phyloP scores from a whole-genome alignment of 306 rosid species.

The Mimosa pudica region DNA sequence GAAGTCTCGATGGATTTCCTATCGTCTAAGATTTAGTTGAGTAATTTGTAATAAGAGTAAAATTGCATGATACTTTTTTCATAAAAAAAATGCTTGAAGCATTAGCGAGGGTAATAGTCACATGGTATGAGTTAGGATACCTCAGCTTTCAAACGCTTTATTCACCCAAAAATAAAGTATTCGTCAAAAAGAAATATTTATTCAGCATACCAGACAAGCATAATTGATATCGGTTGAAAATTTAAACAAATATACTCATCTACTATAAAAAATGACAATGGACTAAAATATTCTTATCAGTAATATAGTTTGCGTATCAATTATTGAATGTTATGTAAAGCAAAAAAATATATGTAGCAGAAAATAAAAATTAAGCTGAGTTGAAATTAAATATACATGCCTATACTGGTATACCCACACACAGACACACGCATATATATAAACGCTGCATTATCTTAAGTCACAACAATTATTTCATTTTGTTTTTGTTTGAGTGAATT shows the following conservation, averaged over 20 bases:
- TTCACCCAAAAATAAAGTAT: not conserved
- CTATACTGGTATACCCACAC: no score
- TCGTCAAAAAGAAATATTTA: not conserved
- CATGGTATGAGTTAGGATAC: not conserved
- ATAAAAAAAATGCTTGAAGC: not conserved
- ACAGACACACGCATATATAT: no score
- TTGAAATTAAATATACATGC: no score
- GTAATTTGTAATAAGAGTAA: not conserved
- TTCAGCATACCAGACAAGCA: not conserved
- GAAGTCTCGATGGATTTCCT: not conserved
- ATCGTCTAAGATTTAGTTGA: not conserved
- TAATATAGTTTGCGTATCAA: no score
- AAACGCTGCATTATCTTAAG: not conserved
- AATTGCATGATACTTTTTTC: not conserved
- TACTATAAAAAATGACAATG: not conserved
- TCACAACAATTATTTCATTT: no score
- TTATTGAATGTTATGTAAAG: not conserved
- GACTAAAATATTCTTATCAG: not conserved
- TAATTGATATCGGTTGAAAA: no score
- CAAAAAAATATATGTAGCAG: not conserved
- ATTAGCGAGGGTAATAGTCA: not conserved
- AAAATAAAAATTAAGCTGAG: not conserved
- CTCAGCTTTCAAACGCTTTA: not conserved
- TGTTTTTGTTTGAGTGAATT: not conserved
- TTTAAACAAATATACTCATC: not conserved